These are phyloP conservation scores for Schoenoplectus triqueter DNA, from an alignment of 202 grass and related monocot genomes.

Conservation along the genomic window DNA sequence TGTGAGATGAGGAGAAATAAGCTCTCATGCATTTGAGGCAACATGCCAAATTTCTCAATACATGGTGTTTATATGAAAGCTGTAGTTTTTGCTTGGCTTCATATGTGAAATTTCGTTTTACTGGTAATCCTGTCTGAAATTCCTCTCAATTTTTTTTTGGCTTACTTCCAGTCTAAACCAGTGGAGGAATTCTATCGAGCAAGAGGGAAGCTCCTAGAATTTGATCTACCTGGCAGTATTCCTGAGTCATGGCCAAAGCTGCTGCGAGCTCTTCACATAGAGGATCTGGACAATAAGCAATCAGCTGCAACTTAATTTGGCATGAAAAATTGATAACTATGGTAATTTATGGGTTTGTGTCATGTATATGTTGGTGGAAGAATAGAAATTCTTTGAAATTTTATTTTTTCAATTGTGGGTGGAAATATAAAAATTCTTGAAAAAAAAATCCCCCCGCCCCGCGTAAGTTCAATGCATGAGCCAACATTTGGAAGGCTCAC, in stretches of 20 bases:
- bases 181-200: constrained; percentile 87
- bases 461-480: neutral
- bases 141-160: neutral
- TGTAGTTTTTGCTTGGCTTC: no score
- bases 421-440: no score
- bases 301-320: constrained; percentile 61
- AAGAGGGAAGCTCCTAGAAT: constrained; percentile 78
- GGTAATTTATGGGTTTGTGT: constrained; percentile 4
- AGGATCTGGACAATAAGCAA: constrained; percentile 64
- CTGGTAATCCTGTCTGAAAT: neutral
- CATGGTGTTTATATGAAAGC: neutral
- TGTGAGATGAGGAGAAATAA: neutral
- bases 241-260: constrained; percentile 89
- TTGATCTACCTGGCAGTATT: constrained; percentile 87
- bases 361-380: constrained; percentile 26
- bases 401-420: neutral
- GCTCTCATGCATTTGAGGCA: neutral
- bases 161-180: constrained; percentile 62
- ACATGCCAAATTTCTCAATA: neutral
- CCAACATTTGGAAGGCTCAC: neutral
- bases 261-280: constrained; percentile 71
- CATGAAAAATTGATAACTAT: neutral
- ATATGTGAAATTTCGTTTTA: neutral
- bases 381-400: constrained; percentile 7
- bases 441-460: no score